Base-by-base conservation (phyloP, 2,329 filamentous ascomycete genomes). In the Coniochaeta sp. region DNA sequence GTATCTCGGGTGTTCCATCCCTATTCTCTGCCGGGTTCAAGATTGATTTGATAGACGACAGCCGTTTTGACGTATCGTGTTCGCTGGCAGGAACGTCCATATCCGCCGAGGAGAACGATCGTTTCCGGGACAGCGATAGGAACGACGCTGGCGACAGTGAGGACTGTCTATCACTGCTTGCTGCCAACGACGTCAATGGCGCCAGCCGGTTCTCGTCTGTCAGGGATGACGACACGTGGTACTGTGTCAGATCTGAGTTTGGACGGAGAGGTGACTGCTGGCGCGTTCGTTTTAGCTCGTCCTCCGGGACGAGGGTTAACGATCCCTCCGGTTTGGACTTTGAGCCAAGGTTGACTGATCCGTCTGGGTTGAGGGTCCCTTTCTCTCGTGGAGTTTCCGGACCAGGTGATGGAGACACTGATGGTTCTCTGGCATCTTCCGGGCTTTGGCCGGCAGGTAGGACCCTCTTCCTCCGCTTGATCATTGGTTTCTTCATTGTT, bases 401-500 rank as follows among this genome's bases (percentile, higher is more conserved):
- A 1, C 52, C 55, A 33, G 61, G 68, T 7, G 65, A 68, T 16
- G 71, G 69, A 3, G 73, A 71, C 16, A 76, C 72, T 12, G 73
- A 69, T 6, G 68, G 73, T 28, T 83, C 79, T 31, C 76, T 72
- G 45, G 71, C 66, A 48, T 76, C 60, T 24, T 64, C 65, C 50
- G 72, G 38, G 12, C 20, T 42, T 26, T 42, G 38, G 20, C 38
- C 69, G 18, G 68, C 67, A 50, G 71, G 91, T 40, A 97, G 91
- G 6, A 97, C 91, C 53, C 94, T 85, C 76, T 97, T 97, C 55
- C 94, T 81, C 56, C 94, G 83, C 70, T 99, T 97, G 67, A 99
- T 99, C 24, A 95, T 88, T 3, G 90, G 87, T 68, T 96, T 97
- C 70, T 97, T 99, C 94, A 99, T 97, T n/a, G 90, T 90, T 5